Percentiles rank a stretch among this genome's conserved stretches.
Evolutionary conservation across 140 eudicot genomes (phyloP).

Genomic region (Erigeron philadelphicus): DNA sequence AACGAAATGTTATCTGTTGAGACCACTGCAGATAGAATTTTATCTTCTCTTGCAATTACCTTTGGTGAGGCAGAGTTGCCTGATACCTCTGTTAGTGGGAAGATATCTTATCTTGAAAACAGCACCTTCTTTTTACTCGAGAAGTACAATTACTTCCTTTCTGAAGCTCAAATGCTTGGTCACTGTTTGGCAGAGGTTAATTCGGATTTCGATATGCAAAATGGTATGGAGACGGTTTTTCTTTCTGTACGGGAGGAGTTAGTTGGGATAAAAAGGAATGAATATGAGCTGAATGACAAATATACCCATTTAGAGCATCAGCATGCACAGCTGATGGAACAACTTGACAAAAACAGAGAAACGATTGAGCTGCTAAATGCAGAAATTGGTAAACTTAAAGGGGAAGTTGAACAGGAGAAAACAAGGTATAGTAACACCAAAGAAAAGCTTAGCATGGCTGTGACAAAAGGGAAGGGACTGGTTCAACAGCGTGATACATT

Average conservation of each 20-base stretch:
- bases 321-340: slow-evolving; percentile 48
- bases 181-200: slow-evolving; percentile 48
- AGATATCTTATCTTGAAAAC: slow-evolving; percentile 54
- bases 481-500: slow-evolving; percentile 89
- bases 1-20: slow-evolving; percentile 32
- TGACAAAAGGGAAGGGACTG: slow-evolving; percentile 89
- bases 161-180: slow-evolving; percentile 52
- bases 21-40: slow-evolving; percentile 44
- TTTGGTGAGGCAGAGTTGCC: slow-evolving; percentile 38
- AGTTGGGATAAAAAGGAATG: slow-evolving; percentile 53
- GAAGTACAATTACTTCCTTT: slow-evolving; percentile 54
- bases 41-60: slow-evolving; percentile 39
- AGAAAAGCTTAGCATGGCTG: slow-evolving; percentile 93
- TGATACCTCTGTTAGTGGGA: slow-evolving; percentile 53
- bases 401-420: slow-evolving; percentile 85
- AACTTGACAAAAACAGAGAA: slow-evolving; percentile 50
- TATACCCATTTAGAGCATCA: slow-evolving; percentile 50
- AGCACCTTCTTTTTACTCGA: slow-evolving; percentile 42
- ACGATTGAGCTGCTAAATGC: slow-evolving; percentile 44
- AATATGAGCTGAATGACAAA: slow-evolving; percentile 43
- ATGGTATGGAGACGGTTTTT: slow-evolving; percentile 46
- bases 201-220: slow-evolving; percentile 40
- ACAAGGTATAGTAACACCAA: slow-evolving; percentile 60
- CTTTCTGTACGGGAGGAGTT: slow-evolving; percentile 46
- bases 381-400: slow-evolving; percentile 50